Conservation (phyloP, 73 alveolate genomes). For the Stentor coeruleus region DNA sequence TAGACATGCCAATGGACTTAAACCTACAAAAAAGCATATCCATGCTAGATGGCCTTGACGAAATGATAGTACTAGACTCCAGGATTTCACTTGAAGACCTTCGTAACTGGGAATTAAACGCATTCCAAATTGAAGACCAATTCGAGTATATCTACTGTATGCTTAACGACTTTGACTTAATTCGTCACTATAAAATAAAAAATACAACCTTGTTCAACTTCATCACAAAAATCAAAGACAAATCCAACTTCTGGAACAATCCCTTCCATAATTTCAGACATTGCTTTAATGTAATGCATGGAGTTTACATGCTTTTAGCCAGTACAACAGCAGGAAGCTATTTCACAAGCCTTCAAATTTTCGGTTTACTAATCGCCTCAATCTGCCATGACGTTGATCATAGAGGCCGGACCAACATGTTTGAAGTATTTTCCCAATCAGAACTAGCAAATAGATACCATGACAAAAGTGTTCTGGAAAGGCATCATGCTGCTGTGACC, state of each 20-base stretch:
- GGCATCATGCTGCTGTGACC: conserved; percentile 72
- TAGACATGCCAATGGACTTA: neutral
- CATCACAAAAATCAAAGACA: conserved; percentile 17
- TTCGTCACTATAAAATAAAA: neutral
- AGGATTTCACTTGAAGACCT: neutral
- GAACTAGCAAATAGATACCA: conserved; percentile 62
- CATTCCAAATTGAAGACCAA: conserved; percentile 5
- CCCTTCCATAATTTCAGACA: conserved; percentile 54
- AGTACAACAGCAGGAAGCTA: neutral
- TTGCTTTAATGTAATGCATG: conserved; percentile 34
- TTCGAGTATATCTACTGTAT: neutral
- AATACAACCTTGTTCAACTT: neutral
- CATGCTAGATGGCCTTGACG: neutral
- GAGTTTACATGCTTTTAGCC: neutral
- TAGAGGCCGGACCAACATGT: conserved; percentile 72
- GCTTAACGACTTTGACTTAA: conserved; percentile 11
- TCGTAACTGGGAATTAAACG: conserved; percentile 1
- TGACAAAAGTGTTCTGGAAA: conserved; percentile 81
- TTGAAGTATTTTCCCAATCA: conserved; percentile 54
- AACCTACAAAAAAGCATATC: neutral
- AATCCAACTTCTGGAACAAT: conserved; percentile 35
- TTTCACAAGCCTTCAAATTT: neutral
- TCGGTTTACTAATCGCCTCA: conserved; percentile 27
- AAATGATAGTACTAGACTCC: neutral
- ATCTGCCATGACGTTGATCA: conserved; percentile 82